These are phyloP conservation scores for Xerocomellus intermedius DNA, from an alignment of 768 basidiomycete species.

Conservation along the genomic window DNA sequence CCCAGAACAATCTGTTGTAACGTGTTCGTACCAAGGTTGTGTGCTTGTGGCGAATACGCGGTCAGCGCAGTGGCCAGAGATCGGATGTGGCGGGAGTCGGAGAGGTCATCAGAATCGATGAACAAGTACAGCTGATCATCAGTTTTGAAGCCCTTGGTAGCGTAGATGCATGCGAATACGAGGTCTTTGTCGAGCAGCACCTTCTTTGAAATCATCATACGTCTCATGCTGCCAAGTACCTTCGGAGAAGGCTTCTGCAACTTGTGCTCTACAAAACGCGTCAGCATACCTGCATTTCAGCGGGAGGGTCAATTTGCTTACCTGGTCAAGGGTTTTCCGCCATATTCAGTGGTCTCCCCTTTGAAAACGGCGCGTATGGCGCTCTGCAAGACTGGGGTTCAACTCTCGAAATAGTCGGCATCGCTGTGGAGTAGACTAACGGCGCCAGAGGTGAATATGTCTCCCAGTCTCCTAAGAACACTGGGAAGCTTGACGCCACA, in stretches of 20 bases:
- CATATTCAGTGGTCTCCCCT: background rate
- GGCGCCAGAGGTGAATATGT: background rate
- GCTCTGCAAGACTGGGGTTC: background rate
- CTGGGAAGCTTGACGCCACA: slow-evolving; percentile 8
- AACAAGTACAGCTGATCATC: slow-evolving; percentile 22
- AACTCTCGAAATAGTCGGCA: background rate
- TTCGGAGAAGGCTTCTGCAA: slow-evolving; percentile 5
- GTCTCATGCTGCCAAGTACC: slow-evolving; percentile 19
- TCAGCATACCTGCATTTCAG: background rate
- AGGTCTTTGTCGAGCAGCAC: slow-evolving; percentile 23
- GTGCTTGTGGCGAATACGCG: slow-evolving; percentile 16
- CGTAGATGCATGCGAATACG: slow-evolving; percentile 23
- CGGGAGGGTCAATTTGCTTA: background rate
- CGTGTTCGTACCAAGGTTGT: slow-evolving; percentile 19
- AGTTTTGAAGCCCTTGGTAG: slow-evolving; percentile 23
- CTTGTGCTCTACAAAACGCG: slow-evolving; percentile 11
- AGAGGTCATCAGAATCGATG: slow-evolving; percentile 24
- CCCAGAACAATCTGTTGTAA: slow-evolving; percentile 22
- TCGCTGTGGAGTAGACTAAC: slow-evolving; percentile 4
- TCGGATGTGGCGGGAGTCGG: slow-evolving; percentile 19
- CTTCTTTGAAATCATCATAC: slow-evolving; percentile 19
- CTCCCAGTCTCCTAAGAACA: slow-evolving; percentile 4
- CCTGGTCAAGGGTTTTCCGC: slow-evolving; percentile 19
- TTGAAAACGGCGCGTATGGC: background rate
- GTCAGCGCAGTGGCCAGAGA: slow-evolving; percentile 16